Percentiles rank a stretch among this genome's conserved stretches.
Evolutionary conservation across 495 filamentous ascomycete genomes (phyloP).

Genomic region (Evansstolkia leycettana): DNA sequence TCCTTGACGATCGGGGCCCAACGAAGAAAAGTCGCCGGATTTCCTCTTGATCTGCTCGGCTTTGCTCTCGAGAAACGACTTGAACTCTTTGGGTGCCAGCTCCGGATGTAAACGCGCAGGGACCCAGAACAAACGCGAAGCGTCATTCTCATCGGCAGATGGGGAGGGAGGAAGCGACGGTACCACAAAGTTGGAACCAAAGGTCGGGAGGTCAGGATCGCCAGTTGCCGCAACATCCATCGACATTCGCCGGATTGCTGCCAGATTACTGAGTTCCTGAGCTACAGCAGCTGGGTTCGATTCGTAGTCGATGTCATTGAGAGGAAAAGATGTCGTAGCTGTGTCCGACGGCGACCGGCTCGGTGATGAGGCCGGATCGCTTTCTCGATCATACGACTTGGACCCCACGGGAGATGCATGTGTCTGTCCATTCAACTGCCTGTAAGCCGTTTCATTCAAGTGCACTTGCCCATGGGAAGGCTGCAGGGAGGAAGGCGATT

Average conservation of each 20-base stretch:
- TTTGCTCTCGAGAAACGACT: constrained; percentile 86
- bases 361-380: constrained; percentile 42
- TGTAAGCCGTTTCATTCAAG: constrained; percentile 12
- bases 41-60: constrained; percentile 78
- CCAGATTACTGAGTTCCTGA: constrained; percentile 89
- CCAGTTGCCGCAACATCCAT: constrained; percentile 91
- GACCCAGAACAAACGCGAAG: constrained; percentile 87
- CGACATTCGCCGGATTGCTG: constrained; percentile 91
- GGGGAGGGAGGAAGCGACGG: constrained; percentile 65
- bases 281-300: constrained; percentile 83
- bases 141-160: constrained; percentile 69
- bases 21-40: constrained; percentile 55
- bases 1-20: constrained; percentile 49
- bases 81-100: constrained; percentile 91
- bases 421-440: constrained; percentile 29
- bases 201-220: constrained; percentile 87
- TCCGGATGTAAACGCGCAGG: constrained; percentile 90
- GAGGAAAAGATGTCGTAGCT: constrained; percentile 63
- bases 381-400: constrained; percentile 38
- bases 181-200: constrained; percentile 48
- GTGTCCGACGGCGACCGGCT: constrained; percentile 53
- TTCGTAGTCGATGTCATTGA: constrained; percentile 87
- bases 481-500: constrained; percentile 29
- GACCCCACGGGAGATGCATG: constrained; percentile 23
- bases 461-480: constrained; percentile 19